Base-by-base conservation (phyloP, 225 moss, liverwort and hornwort genomes). In the Marchantia paleacea region DNA sequence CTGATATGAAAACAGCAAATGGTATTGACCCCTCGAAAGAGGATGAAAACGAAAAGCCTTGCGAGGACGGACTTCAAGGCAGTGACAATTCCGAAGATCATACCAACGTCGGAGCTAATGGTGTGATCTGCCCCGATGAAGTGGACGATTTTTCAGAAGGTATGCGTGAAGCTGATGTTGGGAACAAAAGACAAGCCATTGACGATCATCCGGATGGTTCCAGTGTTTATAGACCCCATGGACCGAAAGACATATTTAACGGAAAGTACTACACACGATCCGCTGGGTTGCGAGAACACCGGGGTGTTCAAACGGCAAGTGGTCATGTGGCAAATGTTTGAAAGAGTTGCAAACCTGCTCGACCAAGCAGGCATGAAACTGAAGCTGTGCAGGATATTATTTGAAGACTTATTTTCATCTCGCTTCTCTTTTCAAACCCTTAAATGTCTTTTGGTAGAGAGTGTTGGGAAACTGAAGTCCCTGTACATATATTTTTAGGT, bases 201-300 rank as follows among this genome's bases (percentile, higher is more conserved):
- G 15, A 47, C 48, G 69, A 70, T 48, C 20, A 39, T 39, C 16
- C 69, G 20, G 48, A 49, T 47, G 47, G 69, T 47, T 48, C 48
- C 20, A 49, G 69, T 47, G 16, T 39, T 14, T 48, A 70, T 70
- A 70, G 69, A 70, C 69, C 69, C 69, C 47, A 70, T 19, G 48
- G 19, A 49, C 2, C 48, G 47, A 70, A 70, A 70, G 19, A 48
- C 12, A 0, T 39, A 12, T 29, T 22, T 1, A 49, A 5, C 3
- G 69, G 18, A 39, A 70, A 70, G 69, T 70, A 70, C 39, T 49
- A 70, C 48, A 18, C 69, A 48, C 47, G 69, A 48, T 70, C 47
- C 7, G 10, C 11, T 66, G 26, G 48, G 47, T 29, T 19, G 12
- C 18, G 69, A 70, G 47, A 49, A 19, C 47, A 26, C 69, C 26